Base-by-base conservation (phyloP, 1,284 basidiomycete genomes). In the Porogramme epimiltina region DNA sequence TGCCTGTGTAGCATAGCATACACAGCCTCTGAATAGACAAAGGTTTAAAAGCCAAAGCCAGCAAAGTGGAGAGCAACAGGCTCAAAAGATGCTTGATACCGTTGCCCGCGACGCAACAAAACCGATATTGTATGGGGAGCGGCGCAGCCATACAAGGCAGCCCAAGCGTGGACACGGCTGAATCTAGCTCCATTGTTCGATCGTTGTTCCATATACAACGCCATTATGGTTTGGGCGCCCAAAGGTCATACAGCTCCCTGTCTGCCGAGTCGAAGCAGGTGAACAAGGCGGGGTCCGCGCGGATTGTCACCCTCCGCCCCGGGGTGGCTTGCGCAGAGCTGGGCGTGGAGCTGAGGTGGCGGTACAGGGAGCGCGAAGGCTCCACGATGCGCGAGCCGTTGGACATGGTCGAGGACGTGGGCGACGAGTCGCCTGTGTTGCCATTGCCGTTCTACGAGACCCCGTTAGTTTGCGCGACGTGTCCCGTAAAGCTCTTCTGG, bases 211-310 rank as follows among this genome's bases (percentile, higher is more conserved):
- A 1, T 18, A 6, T 23, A 19, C 16, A 37, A 26, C 11, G 15
- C 13, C 20, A 16, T 63, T 52, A 73, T 34, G 60, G 39, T 51
- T 62, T 81, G 8, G 85, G 84, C 31, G 74, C 85, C 88, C 89
- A 91, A 10, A 90, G 72, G 45, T 83, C 79, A 60, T 90, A 89
- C 24, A 91, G 71, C 58, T 88, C 85, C 67, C 77, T 84, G 69
- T 91, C 89, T 24, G 75, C 68, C 19, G 81, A 76, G 63, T 91
- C 87, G 62, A 91, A 91, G 60, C 80, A 87, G 33, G 86, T 87
- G 49, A 82, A 65, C 33, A 89, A 70, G 4, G 84, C 70, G 10
- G 84, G 79, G 64, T 91, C 87, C 23, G 80, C 73, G 31, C 83
- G 81, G 60, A 89, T 78, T 22, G 72, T 62, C 26, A 77, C 64